Percentiles rank a stretch among this genome's conserved stretches.
These are phyloP conservation scores for Hapsidospora chrysogenum DNA, from an alignment of 495 filamentous ascomycete genomes.

Conservation along the genomic window DNA sequence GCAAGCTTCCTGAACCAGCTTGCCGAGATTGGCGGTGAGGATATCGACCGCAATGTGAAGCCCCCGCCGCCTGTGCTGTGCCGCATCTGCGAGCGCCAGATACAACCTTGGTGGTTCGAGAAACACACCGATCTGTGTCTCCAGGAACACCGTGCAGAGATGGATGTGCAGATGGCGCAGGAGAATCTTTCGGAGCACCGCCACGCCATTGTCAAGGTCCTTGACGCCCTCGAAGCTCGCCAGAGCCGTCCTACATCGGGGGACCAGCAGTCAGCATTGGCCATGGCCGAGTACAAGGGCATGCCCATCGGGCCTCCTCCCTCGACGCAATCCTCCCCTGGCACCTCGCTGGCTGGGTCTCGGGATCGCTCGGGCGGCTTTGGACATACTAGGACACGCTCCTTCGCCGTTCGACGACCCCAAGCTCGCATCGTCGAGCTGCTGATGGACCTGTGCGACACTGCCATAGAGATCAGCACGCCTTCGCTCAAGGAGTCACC, in stretches of 20 bases:
- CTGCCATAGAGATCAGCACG: conserved; percentile 83
- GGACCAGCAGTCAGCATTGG: conserved; percentile 22
- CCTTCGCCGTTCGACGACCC: conserved; percentile 77
- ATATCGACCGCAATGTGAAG: conserved; percentile 57
- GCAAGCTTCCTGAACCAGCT: conserved; percentile 82
- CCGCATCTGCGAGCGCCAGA: conserved; percentile 93
- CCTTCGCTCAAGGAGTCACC: conserved; percentile 75
- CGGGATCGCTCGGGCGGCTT: conserved; percentile 65
- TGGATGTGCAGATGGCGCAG: conserved; percentile 91
- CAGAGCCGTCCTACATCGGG: conserved; percentile 48
- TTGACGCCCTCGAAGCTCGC: conserved; percentile 79
- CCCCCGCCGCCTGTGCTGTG: conserved; percentile 82
- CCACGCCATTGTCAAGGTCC: conserved; percentile 84
- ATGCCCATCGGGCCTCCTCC: conserved; percentile 64
- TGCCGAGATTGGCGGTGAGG: conserved; percentile 70
- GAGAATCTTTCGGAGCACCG: conserved; percentile 88
- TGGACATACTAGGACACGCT: conserved; percentile 55
- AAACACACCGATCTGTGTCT: conserved; percentile 94
- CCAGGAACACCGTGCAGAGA: conserved; percentile 89
- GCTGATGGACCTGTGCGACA: conserved; percentile 89
- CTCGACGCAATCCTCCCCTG: conserved; percentile 43
- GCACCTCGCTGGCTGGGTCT: conserved; percentile 45
- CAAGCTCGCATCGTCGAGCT: conserved; percentile 86
- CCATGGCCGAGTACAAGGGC: conserved; percentile 79
- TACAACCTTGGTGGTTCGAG: conserved; percentile 99